These are phyloP conservation scores for Vigna mungo DNA, from an alignment of 306 rosid genomes.

Conservation along the genomic window DNA sequence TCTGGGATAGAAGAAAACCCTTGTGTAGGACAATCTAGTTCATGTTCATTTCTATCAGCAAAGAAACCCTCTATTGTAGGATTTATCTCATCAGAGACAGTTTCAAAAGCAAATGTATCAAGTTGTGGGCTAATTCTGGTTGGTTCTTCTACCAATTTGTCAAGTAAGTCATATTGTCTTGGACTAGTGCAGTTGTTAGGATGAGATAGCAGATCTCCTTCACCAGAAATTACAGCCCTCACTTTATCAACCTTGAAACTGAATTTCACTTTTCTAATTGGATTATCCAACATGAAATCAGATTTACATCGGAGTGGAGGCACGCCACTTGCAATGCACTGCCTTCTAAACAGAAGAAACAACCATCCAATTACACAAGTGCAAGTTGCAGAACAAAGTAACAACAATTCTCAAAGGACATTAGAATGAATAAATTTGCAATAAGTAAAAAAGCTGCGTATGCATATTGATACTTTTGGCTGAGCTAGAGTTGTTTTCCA, in stretches of 20 bases:
- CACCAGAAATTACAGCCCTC: conserved; percentile 47
- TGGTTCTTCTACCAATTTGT: background rate
- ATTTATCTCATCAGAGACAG: conserved; percentile 46
- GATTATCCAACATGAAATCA: conserved; percentile 20
- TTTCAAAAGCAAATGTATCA: conserved; percentile 48
- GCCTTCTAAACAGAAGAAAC: conserved; percentile 29
- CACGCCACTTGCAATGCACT: background rate
- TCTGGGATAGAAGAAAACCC: conserved; percentile 50
- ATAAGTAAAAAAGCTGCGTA: background rate
- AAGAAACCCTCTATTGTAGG: conserved; percentile 35
- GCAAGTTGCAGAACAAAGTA: conserved; percentile 2
- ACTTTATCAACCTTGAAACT: conserved; percentile 43
- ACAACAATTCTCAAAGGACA: background rate
- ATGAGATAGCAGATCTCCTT: conserved; percentile 54
- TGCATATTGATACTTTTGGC: background rate
- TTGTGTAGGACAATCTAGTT: conserved; percentile 43
- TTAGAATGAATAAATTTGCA: background rate
- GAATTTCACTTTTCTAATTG: conserved; percentile 37
- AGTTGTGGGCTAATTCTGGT: conserved; percentile 18
- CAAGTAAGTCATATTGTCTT: conserved; percentile 5
- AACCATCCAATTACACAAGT: conserved; percentile 6
- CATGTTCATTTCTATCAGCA: conserved; percentile 44
- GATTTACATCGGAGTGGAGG: background rate
- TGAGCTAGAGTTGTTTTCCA: background rate
- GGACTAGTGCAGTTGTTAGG: background rate